A percentile compares a stretch with the other conserved stretches of the same genome.
Evolutionary conservation across 306 rosid genomes (phyloP).

Genomic region (Pyrus pyrifolia): DNA sequence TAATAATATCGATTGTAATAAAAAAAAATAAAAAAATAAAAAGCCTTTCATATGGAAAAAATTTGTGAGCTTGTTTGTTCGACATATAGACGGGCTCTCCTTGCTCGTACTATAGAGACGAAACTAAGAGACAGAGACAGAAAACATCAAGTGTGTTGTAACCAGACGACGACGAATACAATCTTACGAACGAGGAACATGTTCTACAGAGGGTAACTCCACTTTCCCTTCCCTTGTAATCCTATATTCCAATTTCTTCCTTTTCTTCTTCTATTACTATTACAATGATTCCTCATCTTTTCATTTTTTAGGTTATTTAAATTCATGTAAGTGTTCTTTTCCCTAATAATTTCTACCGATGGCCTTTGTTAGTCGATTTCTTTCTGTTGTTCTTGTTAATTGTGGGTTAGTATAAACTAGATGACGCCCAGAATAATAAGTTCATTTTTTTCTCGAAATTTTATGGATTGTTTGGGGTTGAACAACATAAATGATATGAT

Average conservation of each 20-base stretch:
- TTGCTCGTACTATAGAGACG: background rate
- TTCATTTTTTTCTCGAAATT: background rate
- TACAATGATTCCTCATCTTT: background rate
- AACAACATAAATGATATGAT: background rate
- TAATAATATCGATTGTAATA: background rate
- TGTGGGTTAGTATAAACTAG: background rate
- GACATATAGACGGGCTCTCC: background rate
- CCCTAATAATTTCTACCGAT: too few relatives aligned
- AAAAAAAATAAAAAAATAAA: too few relatives aligned
- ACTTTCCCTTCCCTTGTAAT: background rate
- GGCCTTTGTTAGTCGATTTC: background rate
- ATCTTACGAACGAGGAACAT: background rate
- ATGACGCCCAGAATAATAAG: background rate
- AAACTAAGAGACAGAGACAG: background rate
- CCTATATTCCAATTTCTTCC: background rate
- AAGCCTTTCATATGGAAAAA: background rate
- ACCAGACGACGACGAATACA: background rate
- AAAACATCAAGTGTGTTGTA: background rate
- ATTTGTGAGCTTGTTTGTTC: background rate
- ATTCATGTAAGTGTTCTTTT: background rate
- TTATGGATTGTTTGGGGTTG: background rate
- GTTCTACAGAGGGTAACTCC: slow-evolving; percentile 56
- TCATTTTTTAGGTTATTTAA: background rate
- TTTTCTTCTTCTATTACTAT: background rate
- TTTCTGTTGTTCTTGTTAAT: background rate